These are phyloP conservation scores for Crithidia sp. DNA, from an alignment of 208 protist genomes.

Conservation along the genomic window DNA sequence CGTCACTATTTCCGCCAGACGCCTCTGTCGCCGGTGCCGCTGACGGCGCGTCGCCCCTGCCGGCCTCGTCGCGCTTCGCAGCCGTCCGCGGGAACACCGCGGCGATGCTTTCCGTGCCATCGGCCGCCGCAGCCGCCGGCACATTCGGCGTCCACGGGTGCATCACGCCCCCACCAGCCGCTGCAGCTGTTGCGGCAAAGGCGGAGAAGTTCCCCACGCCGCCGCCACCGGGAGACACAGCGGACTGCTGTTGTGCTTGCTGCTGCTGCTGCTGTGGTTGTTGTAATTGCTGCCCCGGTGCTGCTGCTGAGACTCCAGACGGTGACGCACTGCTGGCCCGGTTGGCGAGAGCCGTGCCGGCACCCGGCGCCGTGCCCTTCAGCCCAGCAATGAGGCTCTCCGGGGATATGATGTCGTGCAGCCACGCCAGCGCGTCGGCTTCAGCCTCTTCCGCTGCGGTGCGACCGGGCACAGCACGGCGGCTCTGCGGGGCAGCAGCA, in stretches of 20 bases:
- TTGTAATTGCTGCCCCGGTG: not conserved
- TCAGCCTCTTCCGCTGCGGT: slow-evolving; percentile 22
- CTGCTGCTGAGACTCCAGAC: not conserved
- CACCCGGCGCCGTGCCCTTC: slow-evolving; percentile 4
- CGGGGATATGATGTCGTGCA: slow-evolving; percentile 82
- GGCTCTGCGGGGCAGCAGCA: not conserved
- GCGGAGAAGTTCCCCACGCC: not conserved
- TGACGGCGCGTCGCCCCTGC: too few relatives aligned
- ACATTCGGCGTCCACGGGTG: slow-evolving; percentile 36
- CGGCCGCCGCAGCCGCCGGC: not conserved
- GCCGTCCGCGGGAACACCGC: slow-evolving; percentile 24
- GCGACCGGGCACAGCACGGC: not conserved
- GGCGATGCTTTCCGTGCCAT: slow-evolving; percentile 16
- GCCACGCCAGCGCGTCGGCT: slow-evolving; percentile 79
- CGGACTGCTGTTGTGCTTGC: not conserved
- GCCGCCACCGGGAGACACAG: too few relatives aligned
- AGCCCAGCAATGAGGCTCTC: slow-evolving; percentile 40
- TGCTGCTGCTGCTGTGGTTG: slow-evolving; percentile 4
- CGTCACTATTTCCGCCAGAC: not conserved
- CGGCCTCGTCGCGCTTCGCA: slow-evolving; percentile 22
- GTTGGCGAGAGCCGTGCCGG: slow-evolving; percentile 5
- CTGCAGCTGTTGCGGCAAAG: not conserved
- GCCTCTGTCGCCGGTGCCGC: not conserved
- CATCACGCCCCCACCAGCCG: not conserved
- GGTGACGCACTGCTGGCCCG: not conserved